Base-by-base conservation (phyloP, 1,284 basidiomycete species). In the Microbotryum silenes-acaulis region DNA sequence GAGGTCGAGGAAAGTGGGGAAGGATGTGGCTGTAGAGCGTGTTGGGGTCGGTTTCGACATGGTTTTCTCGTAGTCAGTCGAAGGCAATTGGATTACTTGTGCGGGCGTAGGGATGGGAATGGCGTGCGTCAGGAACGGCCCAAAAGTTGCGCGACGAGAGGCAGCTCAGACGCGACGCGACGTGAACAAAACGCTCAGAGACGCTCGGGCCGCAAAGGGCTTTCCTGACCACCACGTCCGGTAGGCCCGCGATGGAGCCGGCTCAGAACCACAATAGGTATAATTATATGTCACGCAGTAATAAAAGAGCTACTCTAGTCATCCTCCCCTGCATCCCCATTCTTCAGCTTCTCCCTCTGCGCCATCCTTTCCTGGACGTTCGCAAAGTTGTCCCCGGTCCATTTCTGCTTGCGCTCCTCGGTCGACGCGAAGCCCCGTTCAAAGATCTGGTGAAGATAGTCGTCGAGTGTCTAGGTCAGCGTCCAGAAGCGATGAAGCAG, bases 311-410 rank as follows among this genome's bases (percentile, higher is more conserved):
- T 12, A 54, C 31, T 42, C 23, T 54, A 54, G 5, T 42, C 14
- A 25, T 44, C 52, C 37, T 10, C 37, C 21, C 16, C 52, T 20
- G 23, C 23, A 18, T 54, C 52, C 37, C 44, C 10, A 10, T 23
- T 21, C 52, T 42, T 23, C 8, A 21, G 5, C 25, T 20, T 51
- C 25, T 10, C 49, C 27, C 49, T 51, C 49, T 8, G 25, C 25
- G 25, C 49, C 29, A 29, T 42, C 12, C 61, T 51, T 51, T 65
- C 61, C 52, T 51, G 59, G 42, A 67, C 29, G 20, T 57, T 62
- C 29, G 20, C 23, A 16, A 61, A 66, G 14, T 53, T 58, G 7
- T 58, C 57, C 2, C 66, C 66, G 20, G 60, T 53, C 66, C 66
- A 68, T 29, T 37, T 51, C 23, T 18, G 14, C 31, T 54, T 54